Conservation (phyloP, 2,329 filamentous ascomycete genomes). For the Escovopsis sp. region DNA sequence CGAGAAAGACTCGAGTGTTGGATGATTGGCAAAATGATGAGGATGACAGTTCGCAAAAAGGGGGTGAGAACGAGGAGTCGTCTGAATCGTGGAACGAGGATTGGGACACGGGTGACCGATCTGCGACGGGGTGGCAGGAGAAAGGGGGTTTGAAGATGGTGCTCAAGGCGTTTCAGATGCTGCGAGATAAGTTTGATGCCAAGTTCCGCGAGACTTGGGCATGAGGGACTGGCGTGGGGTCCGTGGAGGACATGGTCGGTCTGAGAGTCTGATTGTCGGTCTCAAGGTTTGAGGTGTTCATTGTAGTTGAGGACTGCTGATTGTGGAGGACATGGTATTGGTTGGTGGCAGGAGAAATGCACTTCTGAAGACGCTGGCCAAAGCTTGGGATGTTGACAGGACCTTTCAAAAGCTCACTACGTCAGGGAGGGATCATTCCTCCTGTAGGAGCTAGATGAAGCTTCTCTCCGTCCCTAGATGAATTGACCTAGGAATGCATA, state of each 20-base stretch:
- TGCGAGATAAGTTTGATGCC: slow-evolving; percentile 44
- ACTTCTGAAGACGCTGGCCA: no score
- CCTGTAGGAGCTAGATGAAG: no score
- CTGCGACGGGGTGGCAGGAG: slow-evolving; percentile 17
- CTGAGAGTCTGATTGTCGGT: no score
- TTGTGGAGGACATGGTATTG: no score
- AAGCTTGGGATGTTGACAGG: neutral
- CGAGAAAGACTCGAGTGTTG: neutral
- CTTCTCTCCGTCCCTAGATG: no score
- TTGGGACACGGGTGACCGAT: neutral
- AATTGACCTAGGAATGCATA: no score
- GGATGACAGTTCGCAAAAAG: neutral
- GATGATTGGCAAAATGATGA: neutral
- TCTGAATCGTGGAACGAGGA: slow-evolving; percentile 5
- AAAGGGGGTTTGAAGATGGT: slow-evolving; percentile 37
- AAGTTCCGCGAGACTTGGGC: slow-evolving; percentile 50
- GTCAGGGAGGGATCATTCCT: no score
- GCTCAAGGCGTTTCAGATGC: slow-evolving; percentile 38
- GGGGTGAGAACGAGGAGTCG: slow-evolving; percentile 8
- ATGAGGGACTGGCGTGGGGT: no score
- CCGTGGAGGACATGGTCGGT: no score
- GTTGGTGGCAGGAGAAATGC: no score
- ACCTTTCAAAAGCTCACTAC: neutral
- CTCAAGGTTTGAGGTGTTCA: no score
- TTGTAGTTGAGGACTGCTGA: no score